phyloP scores from a whole-genome alignment of 345 rosid species.

The Physaria fendleri region DNA sequence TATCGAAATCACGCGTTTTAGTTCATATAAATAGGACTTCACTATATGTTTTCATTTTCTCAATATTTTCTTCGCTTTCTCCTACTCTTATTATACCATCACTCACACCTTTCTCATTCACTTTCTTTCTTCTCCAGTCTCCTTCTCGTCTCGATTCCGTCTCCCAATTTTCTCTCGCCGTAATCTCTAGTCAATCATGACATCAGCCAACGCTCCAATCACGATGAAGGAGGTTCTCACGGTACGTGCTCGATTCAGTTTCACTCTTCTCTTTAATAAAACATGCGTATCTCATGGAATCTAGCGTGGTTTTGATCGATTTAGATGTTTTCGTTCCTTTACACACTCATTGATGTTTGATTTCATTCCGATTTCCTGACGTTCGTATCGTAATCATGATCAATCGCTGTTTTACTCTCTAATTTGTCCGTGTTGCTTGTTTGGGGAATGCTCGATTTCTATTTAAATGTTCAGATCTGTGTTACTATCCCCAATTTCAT shows the following conservation, averaged over 20 bases:
- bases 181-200: slow-evolving; percentile 60
- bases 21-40: too few relatives aligned
- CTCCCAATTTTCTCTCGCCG: slow-evolving; percentile 16
- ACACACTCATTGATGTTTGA: slow-evolving; percentile 1
- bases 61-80: too few relatives aligned
- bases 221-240: slow-evolving; percentile 88
- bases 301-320: slow-evolving; percentile 1
- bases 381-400: slow-evolving; percentile 15
- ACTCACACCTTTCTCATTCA: too few relatives aligned
- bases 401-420: not conserved
- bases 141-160: slow-evolving; percentile 25
- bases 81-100: too few relatives aligned
- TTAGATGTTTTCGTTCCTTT: not conserved
- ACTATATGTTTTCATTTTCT: too few relatives aligned
- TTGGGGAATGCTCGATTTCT: slow-evolving; percentile 9
- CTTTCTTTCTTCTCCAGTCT: slow-evolving; percentile 1
- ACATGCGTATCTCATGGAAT: slow-evolving; percentile 6
- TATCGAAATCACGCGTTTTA: too few relatives aligned
- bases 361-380: slow-evolving; percentile 9
- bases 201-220: slow-evolving; percentile 89
- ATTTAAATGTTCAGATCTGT: slow-evolving; percentile 28
- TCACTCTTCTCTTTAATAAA: not conserved
- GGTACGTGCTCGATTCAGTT: slow-evolving; percentile 37
- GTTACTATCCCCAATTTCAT: not conserved
- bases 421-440: not conserved